Conservation (phyloP, 805 yeast genomes). For the Kazachstania viticola region DNA sequence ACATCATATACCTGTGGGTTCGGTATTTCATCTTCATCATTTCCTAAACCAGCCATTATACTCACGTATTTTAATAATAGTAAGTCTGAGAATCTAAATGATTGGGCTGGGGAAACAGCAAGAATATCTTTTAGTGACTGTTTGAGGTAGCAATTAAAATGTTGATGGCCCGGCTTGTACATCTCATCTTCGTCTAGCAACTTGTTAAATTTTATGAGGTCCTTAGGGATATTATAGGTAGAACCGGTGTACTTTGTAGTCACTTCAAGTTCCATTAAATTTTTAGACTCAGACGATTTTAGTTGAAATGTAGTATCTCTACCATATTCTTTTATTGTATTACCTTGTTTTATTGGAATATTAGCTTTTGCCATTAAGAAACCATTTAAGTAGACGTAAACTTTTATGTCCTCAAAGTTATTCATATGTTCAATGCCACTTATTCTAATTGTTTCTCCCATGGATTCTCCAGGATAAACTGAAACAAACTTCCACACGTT, state of each 20-base stretch:
- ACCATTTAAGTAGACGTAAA: slow-evolving; percentile 55
- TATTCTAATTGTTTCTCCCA: slow-evolving; percentile 61
- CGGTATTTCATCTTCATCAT: too few species aligned
- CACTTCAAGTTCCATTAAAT: slow-evolving; percentile 40
- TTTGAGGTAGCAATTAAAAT: slow-evolving; percentile 32
- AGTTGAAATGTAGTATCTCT: slow-evolving; percentile 35
- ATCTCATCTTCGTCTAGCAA: too few species aligned
- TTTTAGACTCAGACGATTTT: slow-evolving; percentile 31
- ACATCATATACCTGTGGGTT: too few species aligned
- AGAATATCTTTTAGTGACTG: too few species aligned
- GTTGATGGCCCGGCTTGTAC: slow-evolving; percentile 46
- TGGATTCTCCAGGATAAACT: slow-evolving; percentile 55
- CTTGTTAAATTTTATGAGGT: too few species aligned
- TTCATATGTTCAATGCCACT: slow-evolving; percentile 41
- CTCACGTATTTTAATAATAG: too few species aligned
- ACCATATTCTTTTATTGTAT: slow-evolving; percentile 37
- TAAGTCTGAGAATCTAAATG: too few species aligned
- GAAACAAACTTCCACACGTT: slow-evolving; percentile 62
- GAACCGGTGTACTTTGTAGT: slow-evolving; percentile 61
- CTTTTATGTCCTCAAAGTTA: slow-evolving; percentile 41
- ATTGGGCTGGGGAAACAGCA: too few species aligned
- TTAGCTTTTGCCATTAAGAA: slow-evolving; percentile 47
- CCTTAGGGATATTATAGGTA: slow-evolving; percentile 50
- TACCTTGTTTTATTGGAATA: slow-evolving; percentile 37
- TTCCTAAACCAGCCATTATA: too few species aligned